Percentiles rank a stretch among this genome's conserved stretches.
Evolutionary conservation across 257 asterid genomes (phyloP).

Genomic region (Solanum pimpinellifolium): DNA sequence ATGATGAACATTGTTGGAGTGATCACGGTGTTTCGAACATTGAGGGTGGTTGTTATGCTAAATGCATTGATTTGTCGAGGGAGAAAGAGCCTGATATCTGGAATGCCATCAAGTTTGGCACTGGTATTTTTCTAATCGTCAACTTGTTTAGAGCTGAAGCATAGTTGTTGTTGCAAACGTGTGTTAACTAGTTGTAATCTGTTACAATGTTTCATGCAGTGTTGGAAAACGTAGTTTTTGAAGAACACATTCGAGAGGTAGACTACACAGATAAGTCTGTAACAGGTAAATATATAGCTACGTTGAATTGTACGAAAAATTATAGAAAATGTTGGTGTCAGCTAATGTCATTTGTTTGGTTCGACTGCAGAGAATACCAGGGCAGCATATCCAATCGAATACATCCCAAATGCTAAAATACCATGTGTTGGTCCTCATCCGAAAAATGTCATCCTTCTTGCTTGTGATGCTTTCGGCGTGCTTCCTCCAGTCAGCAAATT

Average conservation of each 20-base stretch:
- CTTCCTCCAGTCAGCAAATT: constrained; percentile 93
- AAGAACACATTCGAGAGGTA: constrained; percentile 80
- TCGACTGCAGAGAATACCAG: constrained; percentile 68
- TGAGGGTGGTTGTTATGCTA: constrained; percentile 95
- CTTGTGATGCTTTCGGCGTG: constrained; percentile 96
- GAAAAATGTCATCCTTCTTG: constrained; percentile 71
- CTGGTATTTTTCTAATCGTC: constrained; percentile 28
- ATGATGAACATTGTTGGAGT: constrained; percentile 97
- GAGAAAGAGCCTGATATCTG: constrained; percentile 97
- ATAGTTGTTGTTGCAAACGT: background rate
- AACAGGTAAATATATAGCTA: constrained; percentile 39
- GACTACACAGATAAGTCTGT: constrained; percentile 79
- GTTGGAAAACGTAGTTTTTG: constrained; percentile 86
- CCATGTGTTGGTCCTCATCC: constrained; percentile 99
- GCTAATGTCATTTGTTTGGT: background rate
- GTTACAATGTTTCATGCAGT: constrained; percentile 22
- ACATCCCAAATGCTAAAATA: constrained; percentile 79
- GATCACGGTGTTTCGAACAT: constrained; percentile 84
- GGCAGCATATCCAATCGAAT: constrained; percentile 90
- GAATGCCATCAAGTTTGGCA: constrained; percentile 90
- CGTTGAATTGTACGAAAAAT: background rate
- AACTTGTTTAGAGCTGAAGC: background rate
- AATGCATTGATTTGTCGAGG: constrained; percentile 69
- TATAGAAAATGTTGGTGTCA: background rate
- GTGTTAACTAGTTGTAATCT: background rate